Evolutionary conservation across 2,329 filamentous ascomycete species (phyloP).

Genomic region (Trichoderma lentiforme): DNA sequence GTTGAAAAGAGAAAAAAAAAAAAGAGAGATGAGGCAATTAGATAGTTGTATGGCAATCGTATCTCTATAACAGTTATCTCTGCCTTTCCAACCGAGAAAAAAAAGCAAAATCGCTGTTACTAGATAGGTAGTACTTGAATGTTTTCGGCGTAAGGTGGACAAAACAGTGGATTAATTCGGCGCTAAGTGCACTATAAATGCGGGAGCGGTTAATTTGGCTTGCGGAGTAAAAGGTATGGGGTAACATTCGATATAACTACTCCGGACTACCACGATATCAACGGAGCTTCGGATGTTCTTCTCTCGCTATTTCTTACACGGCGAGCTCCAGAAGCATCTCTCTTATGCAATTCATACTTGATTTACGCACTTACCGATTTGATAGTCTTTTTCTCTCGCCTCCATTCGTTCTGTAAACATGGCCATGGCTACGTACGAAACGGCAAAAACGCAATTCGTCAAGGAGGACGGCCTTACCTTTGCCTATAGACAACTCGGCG

Average conservation of each 20-base stretch:
- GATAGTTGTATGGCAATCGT: background rate
- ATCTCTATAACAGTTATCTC: background rate
- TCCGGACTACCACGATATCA: background rate
- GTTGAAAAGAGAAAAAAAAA: no score
- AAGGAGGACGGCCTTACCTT: constrained; percentile 31
- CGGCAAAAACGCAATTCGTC: constrained; percentile 29
- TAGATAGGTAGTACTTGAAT: background rate
- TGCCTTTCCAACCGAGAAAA: background rate
- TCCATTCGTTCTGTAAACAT: background rate
- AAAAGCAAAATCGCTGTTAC: background rate
- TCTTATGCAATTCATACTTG: background rate
- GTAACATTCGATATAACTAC: constrained; percentile 2
- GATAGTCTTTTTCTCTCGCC: background rate
- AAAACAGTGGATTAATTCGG: background rate
- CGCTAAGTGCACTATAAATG: background rate
- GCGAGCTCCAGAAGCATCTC: background rate
- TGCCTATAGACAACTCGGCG: constrained; percentile 33
- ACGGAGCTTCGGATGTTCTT: background rate
- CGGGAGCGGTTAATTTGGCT: background rate
- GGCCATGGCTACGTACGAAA: constrained; percentile 31
- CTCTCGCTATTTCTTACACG: background rate
- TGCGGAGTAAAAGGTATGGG: background rate
- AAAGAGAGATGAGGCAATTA: no score
- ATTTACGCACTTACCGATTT: background rate
- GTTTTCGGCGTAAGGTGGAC: background rate